A percentile compares a stretch with the other conserved stretches of the same genome.
Conservation (phyloP, 352 stramenopile species). For the Phytophthora cajani region DNA sequence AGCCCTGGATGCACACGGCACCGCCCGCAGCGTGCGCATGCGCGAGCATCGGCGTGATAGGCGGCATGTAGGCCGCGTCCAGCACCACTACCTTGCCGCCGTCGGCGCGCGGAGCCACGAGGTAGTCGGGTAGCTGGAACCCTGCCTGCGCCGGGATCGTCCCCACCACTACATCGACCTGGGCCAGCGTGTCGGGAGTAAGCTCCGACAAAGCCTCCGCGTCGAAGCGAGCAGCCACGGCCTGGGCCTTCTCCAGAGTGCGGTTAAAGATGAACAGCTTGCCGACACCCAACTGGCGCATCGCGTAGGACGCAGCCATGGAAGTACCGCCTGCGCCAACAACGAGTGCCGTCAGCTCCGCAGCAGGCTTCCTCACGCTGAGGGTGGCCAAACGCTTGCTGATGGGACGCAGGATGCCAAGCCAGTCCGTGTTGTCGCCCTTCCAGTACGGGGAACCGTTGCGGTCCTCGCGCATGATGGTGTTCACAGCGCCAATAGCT, state of each 20-base stretch:
- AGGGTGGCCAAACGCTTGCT: constrained; percentile 52
- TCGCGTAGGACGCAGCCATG: constrained; percentile 95
- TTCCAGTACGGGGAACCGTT: constrained; percentile 53
- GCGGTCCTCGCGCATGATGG: constrained; percentile 86
- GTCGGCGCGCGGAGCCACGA: constrained; percentile 45
- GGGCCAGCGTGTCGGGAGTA: constrained; percentile 49
- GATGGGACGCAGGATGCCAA: constrained; percentile 96
- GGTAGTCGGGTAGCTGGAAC: constrained; percentile 80
- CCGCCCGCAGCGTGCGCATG: constrained; percentile 85
- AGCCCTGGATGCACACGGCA: constrained; percentile 94
- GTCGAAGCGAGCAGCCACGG: constrained; percentile 90
- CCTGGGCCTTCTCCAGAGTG: constrained; percentile 92
- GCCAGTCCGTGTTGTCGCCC: constrained; percentile 99
- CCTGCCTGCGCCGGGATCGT: constrained; percentile 93
- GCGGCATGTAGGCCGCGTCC: constrained; percentile 98
- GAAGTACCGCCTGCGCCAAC: constrained; percentile 95
- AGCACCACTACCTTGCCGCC: constrained; percentile 87
- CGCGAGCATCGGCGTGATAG: constrained; percentile 92
- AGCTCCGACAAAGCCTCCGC: constrained; percentile 71
- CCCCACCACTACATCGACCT: constrained; percentile 94
- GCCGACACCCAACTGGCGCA: constrained; percentile 82
- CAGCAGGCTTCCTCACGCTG: constrained; percentile 17
- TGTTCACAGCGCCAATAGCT: constrained; percentile 99
- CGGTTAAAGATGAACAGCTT: constrained; percentile 96
- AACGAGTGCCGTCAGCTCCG: constrained; percentile 66